Evolutionary conservation across 495 filamentous ascomycete species (phyloP).

Genomic region (Extremus antarcticus): DNA sequence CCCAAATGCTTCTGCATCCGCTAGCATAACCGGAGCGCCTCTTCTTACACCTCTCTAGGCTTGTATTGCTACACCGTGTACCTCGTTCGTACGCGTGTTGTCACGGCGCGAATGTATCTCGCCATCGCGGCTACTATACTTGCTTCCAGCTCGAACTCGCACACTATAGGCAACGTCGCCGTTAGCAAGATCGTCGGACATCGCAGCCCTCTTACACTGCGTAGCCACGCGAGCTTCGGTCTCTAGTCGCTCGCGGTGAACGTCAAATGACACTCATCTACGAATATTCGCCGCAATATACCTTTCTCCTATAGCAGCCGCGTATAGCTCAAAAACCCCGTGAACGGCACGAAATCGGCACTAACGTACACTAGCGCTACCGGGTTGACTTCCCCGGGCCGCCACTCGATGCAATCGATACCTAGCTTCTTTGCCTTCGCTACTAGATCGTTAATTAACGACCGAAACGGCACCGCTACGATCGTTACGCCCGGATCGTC

Average conservation of each 20-base stretch:
- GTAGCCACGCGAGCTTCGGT: not conserved
- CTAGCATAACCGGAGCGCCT: too few relatives aligned
- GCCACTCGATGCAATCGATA: not conserved
- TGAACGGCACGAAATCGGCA: not conserved
- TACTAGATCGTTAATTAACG: not conserved
- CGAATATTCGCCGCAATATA: too few relatives aligned
- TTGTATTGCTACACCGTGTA: too few relatives aligned
- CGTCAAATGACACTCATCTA: not conserved
- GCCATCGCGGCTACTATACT: not conserved
- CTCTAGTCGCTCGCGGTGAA: not conserved
- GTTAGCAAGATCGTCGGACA: too few relatives aligned
- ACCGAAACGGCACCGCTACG: not conserved
- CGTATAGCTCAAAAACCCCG: not conserved
- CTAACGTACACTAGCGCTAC: not conserved
- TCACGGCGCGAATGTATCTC: too few relatives aligned
- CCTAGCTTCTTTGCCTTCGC: not conserved
- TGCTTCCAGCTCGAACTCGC: too few relatives aligned
- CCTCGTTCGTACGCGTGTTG: too few relatives aligned
- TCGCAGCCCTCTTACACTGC: too few relatives aligned
- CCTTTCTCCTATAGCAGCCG: not conserved
- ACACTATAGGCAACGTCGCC: not conserved
- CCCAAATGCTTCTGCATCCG: too few relatives aligned
- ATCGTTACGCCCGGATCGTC: constrained; percentile 3
- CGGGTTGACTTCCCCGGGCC: not conserved
- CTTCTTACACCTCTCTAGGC: too few relatives aligned